A percentile compares a stretch with the other conserved stretches of the same genome.
Evolutionary conservation across 306 rosid species (phyloP).

Genomic region (Malus orientalis): DNA sequence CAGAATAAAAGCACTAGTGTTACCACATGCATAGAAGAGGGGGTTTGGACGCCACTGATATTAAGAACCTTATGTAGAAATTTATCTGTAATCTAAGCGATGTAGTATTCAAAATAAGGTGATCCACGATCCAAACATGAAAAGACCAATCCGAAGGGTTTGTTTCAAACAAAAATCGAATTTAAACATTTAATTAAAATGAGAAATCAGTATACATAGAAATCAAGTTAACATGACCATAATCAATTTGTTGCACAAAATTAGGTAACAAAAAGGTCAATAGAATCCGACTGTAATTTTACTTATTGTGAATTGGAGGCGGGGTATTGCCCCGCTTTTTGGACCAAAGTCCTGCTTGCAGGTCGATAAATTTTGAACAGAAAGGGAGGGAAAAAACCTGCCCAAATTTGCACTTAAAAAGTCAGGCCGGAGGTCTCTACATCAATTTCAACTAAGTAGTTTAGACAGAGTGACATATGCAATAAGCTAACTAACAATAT

Average conservation of each 20-base stretch:
- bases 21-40: not conserved
- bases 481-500: not conserved
- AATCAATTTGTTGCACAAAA: not conserved
- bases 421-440: not conserved
- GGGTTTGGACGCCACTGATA: not conserved
- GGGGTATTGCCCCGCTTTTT: no score
- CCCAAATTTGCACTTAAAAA: not conserved
- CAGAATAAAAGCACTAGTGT: constrained; percentile 1
- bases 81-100: not conserved
- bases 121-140: not conserved
- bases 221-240: not conserved
- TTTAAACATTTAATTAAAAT: not conserved
- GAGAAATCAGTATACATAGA: not conserved
- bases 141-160: not conserved
- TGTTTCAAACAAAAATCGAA: not conserved
- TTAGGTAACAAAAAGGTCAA: not conserved
- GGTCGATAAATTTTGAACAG: not conserved
- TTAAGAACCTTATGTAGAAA: not conserved
- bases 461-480: not conserved
- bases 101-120: not conserved
- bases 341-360: no score
- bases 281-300: not conserved
- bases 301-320: no score
- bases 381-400: not conserved
- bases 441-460: not conserved